Evolutionary conservation across 805 yeast species (phyloP), one percentile per base, ranked within the genome.

Genomic region (Saturnispora saitoi): DNA sequence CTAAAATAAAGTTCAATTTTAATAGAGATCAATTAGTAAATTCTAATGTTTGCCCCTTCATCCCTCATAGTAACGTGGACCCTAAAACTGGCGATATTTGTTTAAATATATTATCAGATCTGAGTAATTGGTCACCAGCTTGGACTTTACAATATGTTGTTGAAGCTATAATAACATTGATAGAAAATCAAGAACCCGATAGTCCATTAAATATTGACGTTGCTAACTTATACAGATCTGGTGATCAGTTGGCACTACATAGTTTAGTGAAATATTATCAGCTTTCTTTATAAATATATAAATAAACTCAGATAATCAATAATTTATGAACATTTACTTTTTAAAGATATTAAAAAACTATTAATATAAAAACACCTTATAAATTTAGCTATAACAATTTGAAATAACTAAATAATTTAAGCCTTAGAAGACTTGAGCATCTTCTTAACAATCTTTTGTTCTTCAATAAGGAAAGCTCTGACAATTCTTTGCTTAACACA

Each of bases 361-460:
- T 34, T 17, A 34, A 34, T 34, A 34, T 34, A 34, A 17, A 19
- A 32, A 15, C 32, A 24, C 29, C 32, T 41, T 28, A 19, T 28
- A 29, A 17, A 41, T 17, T 17, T 10, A 29, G 15, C 17, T 24
- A 17, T 15, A 37, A 24, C 28, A 24, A 6, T 24, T 24, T 24
- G 28, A 24, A 6, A 24, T 24, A 3, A 24, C 28, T 24, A 38
- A 32, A 20, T 39, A 28, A 45, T 19, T 45, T 36, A 43, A 43
- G 47, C 91, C 78, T 87, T 85, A 66, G 81, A 89, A 69, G 89
- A 84, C 86, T 91, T 91, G 70, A 93, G 84, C 68, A 93, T 96
- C 79, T 95, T 89, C 90, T 93, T 95, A 72, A 93, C 99, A 63
- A 93, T 90, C 88, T 93, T 95, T 81, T 93, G 98, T 81, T 93